Evolutionary conservation across 2,329 filamentous ascomycete genomes (phyloP).

Genomic region (Scorias spongiosa): DNA sequence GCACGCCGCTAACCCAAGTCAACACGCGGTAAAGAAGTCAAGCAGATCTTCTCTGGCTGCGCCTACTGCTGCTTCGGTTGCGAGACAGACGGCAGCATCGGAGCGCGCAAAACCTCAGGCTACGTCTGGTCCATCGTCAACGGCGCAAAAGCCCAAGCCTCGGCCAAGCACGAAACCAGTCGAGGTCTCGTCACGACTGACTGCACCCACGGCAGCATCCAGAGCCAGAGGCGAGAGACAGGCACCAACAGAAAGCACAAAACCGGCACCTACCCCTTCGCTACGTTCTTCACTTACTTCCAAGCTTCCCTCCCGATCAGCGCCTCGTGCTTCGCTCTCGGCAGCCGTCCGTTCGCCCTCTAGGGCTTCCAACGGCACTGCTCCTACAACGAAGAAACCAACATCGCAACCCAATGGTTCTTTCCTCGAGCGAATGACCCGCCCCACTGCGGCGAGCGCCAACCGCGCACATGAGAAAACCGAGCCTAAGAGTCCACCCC

Average conservation of each 20-base stretch:
- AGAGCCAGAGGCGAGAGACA: conserved; percentile 41
- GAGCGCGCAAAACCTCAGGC: conserved; percentile 9
- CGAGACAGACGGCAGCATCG: conserved; percentile 8
- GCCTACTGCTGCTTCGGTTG: conserved; percentile 19
- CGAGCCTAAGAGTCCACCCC: conserved; percentile 23
- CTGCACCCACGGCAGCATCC: conserved; percentile 54
- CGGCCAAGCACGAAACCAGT: conserved; percentile 57
- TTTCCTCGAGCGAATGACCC: conserved; percentile 71
- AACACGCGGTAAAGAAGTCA: conserved; percentile 12
- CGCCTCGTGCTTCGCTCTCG: conserved; percentile 21
- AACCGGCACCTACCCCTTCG: conserved; percentile 6
- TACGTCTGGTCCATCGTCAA: conserved; percentile 2
- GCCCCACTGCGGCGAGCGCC: conserved; percentile 55
- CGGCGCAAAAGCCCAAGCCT: conserved; percentile 27
- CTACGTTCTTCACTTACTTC: conserved; percentile 11
- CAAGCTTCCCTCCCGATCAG: conserved; percentile 15
- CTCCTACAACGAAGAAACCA: conserved; percentile 16
- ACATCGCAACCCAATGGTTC: conserved; percentile 48
- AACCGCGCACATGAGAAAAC: conserved; percentile 45
- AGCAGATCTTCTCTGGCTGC: conserved; percentile 20
- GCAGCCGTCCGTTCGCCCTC: conserved; percentile 28
- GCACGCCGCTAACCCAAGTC: conserved; percentile 1
- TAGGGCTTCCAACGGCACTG: conserved; percentile 26
- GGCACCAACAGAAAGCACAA: conserved; percentile 3
- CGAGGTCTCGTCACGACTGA: conserved; percentile 51